phyloP scores from a whole-genome alignment of 2,329 filamentous ascomycete species.

The Seiridium cupressi region DNA sequence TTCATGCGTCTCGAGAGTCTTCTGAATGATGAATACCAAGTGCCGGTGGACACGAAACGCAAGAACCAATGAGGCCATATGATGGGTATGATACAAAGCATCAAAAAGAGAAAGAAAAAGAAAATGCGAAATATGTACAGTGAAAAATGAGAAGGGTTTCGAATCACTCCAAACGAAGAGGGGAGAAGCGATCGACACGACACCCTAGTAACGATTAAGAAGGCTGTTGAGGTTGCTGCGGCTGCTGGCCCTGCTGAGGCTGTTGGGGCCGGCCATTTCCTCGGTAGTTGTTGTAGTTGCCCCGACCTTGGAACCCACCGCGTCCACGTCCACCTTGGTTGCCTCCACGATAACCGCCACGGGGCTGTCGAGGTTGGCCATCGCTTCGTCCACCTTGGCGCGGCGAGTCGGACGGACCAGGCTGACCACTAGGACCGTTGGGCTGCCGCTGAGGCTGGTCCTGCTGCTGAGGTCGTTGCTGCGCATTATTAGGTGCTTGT shows the following conservation, averaged over 20 bases:
- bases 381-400: constrained; percentile 24
- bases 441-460: constrained; percentile 18
- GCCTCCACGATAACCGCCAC: constrained; percentile 25
- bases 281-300: constrained; percentile 32
- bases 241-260: constrained; percentile 24
- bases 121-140: constrained; percentile 30
- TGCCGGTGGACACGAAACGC: constrained; percentile 10
- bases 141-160: constrained; percentile 5
- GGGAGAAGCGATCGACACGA: background rate
- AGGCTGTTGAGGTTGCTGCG: constrained; percentile 14
- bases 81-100: constrained; percentile 33
- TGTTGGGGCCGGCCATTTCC: constrained; percentile 30
- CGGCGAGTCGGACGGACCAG: constrained; percentile 23
- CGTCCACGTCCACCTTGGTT: constrained; percentile 27
- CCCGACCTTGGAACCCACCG: constrained; percentile 26
- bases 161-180: background rate
- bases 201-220: background rate
- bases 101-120: constrained; percentile 23
- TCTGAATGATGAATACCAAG: constrained; percentile 17
- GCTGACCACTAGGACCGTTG: constrained; percentile 11
- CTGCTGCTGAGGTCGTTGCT: constrained; percentile 22
- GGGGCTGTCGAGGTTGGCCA: constrained; percentile 28
- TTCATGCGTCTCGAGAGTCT: constrained; percentile 22
- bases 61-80: constrained; percentile 22
- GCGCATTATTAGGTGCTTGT: constrained; percentile 22